phyloP scores from a whole-genome alignment of 345 rosid genomes.

The Eucalyptus regnans region DNA sequence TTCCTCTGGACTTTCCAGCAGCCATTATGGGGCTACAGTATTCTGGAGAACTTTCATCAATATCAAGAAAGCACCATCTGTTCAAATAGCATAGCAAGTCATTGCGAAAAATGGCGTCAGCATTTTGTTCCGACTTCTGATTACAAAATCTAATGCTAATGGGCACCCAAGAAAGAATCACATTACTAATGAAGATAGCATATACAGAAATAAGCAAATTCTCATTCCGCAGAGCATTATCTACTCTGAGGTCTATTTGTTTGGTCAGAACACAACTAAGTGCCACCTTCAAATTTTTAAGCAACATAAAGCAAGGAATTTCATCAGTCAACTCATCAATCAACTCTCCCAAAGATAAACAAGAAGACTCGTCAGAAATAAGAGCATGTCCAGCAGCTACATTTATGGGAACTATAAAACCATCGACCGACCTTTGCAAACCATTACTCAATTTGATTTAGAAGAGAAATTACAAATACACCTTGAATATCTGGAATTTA shows the following conservation, averaged over 20 bases:
- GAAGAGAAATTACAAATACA: not conserved
- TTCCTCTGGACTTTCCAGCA: conserved; percentile 61
- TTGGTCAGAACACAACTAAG: not conserved
- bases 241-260: not conserved
- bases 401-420: not conserved
- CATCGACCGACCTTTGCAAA: not conserved
- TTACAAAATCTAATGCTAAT: not conserved
- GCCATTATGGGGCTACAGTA: conserved; percentile 60
- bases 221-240: not conserved
- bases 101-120: not conserved
- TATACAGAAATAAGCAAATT: not conserved
- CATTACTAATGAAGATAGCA: not conserved
- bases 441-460: not conserved
- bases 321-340: not conserved
- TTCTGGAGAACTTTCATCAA: conserved; percentile 58
- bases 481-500: not conserved
- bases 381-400: not conserved
- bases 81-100: not conserved
- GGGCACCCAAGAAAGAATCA: not conserved
- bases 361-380: not conserved
- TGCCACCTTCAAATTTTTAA: not conserved
- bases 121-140: not conserved
- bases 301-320: not conserved
- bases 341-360: not conserved
- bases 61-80: conserved; percentile 64